These are phyloP conservation scores for Malus hybrid DNA, from an alignment of 331 rosid species.

Conservation along the genomic window DNA sequence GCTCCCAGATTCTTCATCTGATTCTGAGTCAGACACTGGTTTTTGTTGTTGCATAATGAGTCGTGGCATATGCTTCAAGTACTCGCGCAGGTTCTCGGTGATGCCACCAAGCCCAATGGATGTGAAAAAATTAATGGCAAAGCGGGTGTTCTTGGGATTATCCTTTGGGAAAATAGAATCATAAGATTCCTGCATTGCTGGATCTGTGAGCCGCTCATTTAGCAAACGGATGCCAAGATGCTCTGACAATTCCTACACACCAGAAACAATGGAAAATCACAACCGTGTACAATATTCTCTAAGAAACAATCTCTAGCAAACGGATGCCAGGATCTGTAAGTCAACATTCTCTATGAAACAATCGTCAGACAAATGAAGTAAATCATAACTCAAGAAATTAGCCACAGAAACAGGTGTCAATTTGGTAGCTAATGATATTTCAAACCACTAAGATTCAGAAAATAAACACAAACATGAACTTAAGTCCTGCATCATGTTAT, in stretches of 20 bases:
- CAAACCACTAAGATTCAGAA: background rate
- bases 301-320: too few species aligned
- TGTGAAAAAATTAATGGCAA: conserved; percentile 86
- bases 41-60: conserved; percentile 85
- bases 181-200: conserved; percentile 52
- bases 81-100: conserved; percentile 80
- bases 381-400: background rate
- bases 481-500: background rate
- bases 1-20: conserved; percentile 30
- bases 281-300: background rate
- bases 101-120: conserved; percentile 97
- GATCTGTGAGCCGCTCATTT: conserved; percentile 59
- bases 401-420: background rate
- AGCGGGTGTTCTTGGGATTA: conserved; percentile 1
- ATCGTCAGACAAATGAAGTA: background rate
- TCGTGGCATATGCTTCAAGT: conserved; percentile 88
- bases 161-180: conserved; percentile 32
- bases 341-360: background rate
- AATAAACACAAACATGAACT: background rate
- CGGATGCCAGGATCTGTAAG: background rate
- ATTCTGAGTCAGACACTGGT: conserved; percentile 39
- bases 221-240: conserved; percentile 68
- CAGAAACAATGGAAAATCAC: conserved; percentile 4
- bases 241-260: conserved; percentile 74
- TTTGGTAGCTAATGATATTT: background rate